Evolutionary conservation across 352 stramenopile species (phyloP), one percentile per base, ranked within the genome.

Genomic region (Vaucheria bursata): DNA sequence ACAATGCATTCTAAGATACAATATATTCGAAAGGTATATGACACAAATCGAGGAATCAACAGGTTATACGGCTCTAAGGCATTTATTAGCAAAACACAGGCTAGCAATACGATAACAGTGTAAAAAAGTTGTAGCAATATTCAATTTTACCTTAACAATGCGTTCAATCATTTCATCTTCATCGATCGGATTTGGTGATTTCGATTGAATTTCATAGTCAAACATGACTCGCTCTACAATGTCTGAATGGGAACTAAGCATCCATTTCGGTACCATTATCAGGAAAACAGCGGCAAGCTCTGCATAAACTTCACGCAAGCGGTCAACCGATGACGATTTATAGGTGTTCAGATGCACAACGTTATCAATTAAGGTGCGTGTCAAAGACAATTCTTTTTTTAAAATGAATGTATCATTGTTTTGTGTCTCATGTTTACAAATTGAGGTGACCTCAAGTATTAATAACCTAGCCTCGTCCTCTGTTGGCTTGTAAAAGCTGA

Each of bases 341-440:
- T 68, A 34, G 31, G 53, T 68, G 2, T 31, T 37, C 53, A 68
- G 53, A 34, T 68, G 53, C 53, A 68, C 2, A 7, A 68, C 53
- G 53, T 68, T 68, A 34, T 68, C 53, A 31, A 68, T 34, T 2
- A 68, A 7, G 2, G 53, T 68, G 53, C 53, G 53, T 7, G 53
- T 68, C 2, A 68, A 2, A 34, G 2, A 8, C n/a, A n/a, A n/a
- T n/a, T n/a, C n/a, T n/a, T n/a, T n/a, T n/a, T n/a, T n/a, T n/a
- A n/a, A n/a, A n/a, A n/a, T n/a, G n/a, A n/a, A n/a, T n/a, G n/a
- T n/a, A n/a, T n/a, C n/a, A 34, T 7, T 2, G 31, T 7, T 2
- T 2, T 2, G 8, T 7, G 34, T 31, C 53, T 68, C 53, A 31
- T 2, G 53, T 2, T 68, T 68, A 68, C 53, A 68, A 2, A 68